Percentiles rank a stretch among this genome's conserved stretches.
phyloP scores from a whole-genome alignment of 2,329 filamentous ascomycete species.

The Arachnomyces sp. region DNA sequence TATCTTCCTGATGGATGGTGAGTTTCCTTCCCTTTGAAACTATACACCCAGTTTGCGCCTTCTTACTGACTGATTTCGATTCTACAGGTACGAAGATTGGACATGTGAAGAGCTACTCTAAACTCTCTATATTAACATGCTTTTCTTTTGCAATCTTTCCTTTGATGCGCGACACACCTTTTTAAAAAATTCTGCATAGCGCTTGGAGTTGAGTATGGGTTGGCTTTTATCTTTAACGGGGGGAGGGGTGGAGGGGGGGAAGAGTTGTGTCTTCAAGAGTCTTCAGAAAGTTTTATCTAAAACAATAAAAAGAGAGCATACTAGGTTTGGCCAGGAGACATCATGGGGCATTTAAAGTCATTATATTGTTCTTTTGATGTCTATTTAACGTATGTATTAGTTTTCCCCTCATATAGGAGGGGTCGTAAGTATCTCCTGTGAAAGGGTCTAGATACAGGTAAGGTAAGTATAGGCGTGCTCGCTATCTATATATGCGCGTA shows the following conservation, averaged over 20 bases:
- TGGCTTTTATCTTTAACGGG: conserved; percentile 1
- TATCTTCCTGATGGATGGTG: conserved; percentile 96
- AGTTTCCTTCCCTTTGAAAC: conserved; percentile 36
- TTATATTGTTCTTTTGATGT: no score
- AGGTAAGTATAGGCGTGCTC: no score
- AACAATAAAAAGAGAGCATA: no score
- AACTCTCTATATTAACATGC: conserved; percentile 5
- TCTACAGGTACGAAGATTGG: conserved; percentile 91
- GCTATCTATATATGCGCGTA: no score
- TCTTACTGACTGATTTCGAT: conserved; percentile 5
- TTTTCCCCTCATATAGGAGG: no score
- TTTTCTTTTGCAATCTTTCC: no score
- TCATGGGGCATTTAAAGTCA: no score
- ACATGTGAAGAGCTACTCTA: conserved; percentile 87
- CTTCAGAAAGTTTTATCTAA: no score
- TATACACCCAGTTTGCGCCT: conserved; percentile 6
- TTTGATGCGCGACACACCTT: neutral
- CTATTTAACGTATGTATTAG: no score
- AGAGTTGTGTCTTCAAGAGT: neutral
- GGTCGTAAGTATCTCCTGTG: no score
- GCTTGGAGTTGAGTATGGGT: conserved; percentile 11
- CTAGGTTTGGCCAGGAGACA: no score
- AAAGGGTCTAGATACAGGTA: no score
- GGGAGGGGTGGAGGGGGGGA: conserved; percentile 1
- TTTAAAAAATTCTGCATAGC: conserved; percentile 12